phyloP scores from a whole-genome alignment of 1,284 basidiomycete genomes.

The Apiotrichum siamense region DNA sequence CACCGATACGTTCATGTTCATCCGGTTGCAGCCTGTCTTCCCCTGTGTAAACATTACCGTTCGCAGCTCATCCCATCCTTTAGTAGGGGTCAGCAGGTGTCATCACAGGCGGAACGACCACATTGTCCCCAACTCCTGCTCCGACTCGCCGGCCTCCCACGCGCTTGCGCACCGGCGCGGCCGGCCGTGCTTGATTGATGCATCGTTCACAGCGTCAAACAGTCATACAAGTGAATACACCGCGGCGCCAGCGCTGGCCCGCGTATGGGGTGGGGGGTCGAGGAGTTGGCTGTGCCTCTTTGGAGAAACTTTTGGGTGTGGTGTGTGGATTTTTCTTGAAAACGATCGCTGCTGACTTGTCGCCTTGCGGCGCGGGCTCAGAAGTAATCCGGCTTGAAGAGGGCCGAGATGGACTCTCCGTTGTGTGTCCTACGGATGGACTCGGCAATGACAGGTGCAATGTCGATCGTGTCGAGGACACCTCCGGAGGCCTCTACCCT shows the following conservation, averaged over 20 bases:
- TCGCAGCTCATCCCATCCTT: no score
- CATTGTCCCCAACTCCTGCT: neutral
- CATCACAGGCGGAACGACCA: no score
- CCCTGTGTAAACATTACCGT: no score
- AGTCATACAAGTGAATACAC: constrained; percentile 15
- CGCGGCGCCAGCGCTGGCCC: neutral
- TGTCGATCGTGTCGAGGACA: constrained; percentile 62
- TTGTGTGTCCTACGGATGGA: constrained; percentile 95
- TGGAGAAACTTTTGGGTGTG: neutral
- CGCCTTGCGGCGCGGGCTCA: neutral
- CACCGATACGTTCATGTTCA: no score
- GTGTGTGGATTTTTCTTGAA: neutral
- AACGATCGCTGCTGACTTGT: no score
- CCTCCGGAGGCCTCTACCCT: constrained; percentile 48
- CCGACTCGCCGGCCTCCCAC: no score
- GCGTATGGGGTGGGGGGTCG: neutral
- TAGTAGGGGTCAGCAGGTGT: no score
- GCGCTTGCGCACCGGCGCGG: no score
- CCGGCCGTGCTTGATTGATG: constrained; percentile 6
- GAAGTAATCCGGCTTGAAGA: constrained; percentile 38
- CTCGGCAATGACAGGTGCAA: constrained; percentile 86
- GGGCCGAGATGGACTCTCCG: constrained; percentile 53
- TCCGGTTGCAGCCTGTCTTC: no score
- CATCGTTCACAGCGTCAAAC: constrained; percentile 9
- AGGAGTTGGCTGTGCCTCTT: neutral